Evolutionary conservation across 2,329 filamentous ascomycete species (phyloP).

Genomic region (Thelonectria olida): DNA sequence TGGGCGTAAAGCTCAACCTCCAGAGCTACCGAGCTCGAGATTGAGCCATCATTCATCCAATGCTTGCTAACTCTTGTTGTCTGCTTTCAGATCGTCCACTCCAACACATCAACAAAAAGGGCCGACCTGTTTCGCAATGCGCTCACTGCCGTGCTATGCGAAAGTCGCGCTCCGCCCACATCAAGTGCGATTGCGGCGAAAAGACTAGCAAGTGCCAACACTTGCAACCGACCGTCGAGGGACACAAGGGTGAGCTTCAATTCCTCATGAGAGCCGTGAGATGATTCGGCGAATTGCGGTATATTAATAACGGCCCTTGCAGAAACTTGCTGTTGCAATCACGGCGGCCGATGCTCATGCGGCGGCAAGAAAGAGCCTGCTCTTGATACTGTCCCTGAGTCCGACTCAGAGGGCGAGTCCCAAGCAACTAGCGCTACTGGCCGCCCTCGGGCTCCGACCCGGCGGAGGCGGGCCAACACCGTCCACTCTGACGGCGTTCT

Average conservation of each 20-base stretch:
- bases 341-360: constrained; percentile 73
- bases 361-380: constrained; percentile 68
- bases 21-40: neutral
- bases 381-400: constrained; percentile 72
- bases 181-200: constrained; percentile 97
- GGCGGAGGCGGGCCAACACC: constrained; percentile 68
- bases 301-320: constrained; percentile 33
- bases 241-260: constrained; percentile 64
- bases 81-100: constrained; percentile 79
- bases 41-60: neutral
- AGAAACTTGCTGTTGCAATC: constrained; percentile 77
- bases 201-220: constrained; percentile 80
- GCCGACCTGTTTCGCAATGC: constrained; percentile 96
- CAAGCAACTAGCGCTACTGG: constrained; percentile 37
- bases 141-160: constrained; percentile 95
- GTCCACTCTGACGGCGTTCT: constrained; percentile 68
- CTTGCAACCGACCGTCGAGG: constrained; percentile 64
- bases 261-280: constrained; percentile 12
- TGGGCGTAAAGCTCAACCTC: neutral
- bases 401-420: constrained; percentile 63
- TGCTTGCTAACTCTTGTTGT: constrained; percentile 35
- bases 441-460: constrained; percentile 53
- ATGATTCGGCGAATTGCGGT: constrained; percentile 19
- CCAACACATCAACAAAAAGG: constrained; percentile 96
- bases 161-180: constrained; percentile 93